phyloP scores from a whole-genome alignment of 2,329 filamentous ascomycete species.

The Fusarium nelsonii region DNA sequence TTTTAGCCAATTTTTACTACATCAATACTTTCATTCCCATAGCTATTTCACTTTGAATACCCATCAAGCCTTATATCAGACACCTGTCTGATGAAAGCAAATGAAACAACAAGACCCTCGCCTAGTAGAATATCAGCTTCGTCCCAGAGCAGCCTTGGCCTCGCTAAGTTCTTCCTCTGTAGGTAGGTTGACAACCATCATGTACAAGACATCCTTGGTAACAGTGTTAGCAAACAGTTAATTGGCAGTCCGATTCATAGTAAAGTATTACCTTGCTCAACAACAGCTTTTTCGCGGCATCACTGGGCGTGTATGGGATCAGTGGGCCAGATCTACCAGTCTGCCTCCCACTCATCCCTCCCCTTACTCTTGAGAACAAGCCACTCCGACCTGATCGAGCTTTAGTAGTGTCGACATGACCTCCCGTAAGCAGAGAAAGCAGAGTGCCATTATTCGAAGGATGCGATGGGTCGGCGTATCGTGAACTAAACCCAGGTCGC shows the following conservation, averaged over 20 bases:
- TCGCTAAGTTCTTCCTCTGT: constrained; percentile 9
- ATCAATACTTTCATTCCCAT: neutral
- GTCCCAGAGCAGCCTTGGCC: constrained; percentile 3
- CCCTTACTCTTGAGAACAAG: neutral
- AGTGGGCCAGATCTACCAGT: neutral
- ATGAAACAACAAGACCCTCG: neutral
- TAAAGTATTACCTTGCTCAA: constrained; percentile 3
- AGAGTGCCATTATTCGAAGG: constrained; percentile 15
- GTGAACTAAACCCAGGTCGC: constrained; percentile 8
- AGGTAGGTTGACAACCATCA: constrained; percentile 18
- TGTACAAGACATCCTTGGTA: constrained; percentile 11
- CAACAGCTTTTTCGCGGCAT: constrained; percentile 11
- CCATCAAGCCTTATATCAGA: neutral
- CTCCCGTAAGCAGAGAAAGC: constrained; percentile 12
- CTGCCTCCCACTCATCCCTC: neutral
- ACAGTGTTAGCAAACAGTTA: neutral
- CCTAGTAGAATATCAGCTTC: neutral
- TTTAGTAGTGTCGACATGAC: constrained; percentile 8
- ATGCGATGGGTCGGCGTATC: constrained; percentile 18
- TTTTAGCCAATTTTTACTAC: neutral
- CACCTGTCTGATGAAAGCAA: too few species aligned
- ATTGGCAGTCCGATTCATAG: fast-evolving
- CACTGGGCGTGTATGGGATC: constrained; percentile 4
- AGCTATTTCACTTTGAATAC: too few species aligned
- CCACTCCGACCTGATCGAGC: neutral